Base-by-base conservation (phyloP, 805 yeast genomes). In the Candida patagonica region DNA sequence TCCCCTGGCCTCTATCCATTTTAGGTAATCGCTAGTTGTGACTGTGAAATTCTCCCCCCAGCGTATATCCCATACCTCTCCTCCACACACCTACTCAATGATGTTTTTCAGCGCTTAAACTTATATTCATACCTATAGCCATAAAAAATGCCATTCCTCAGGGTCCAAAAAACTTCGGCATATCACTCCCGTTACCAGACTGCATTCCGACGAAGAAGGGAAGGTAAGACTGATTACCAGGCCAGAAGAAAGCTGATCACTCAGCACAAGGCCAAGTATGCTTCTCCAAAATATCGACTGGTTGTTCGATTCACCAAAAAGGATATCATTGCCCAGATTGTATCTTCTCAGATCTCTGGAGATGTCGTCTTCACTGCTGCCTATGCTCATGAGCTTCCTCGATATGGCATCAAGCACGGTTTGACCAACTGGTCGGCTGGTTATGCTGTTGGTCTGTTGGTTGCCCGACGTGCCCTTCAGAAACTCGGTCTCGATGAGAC, bases 361-460 rank as follows among this genome's bases (percentile, higher is more conserved):
- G 98, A 92, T 69, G 57, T 84, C 62, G 96, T 89, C 49, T 76
- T 92, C 65, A 76, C 95, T 57, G 89, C 97, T 68, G 98, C 98
- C 67, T 92, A 92, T 80, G 76, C 98, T 54, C 97, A 92, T 63
- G 98, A 92, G 77, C 80, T 92, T 65, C 97, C 97, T 76, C 77
- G 73, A 66, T 92, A 85, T 79, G 98, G 98, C 67, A 86, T 92
- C 65, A 76, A 74, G 66, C 95, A 85, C 73, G 98, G 98, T 82
- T 80, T 92, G 70, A 89, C 98, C 68, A 92, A 92, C 94, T 92
- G 98, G 98, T 74, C 98, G 50, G 97, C 98, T 68, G 97, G 96
- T 68, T 92, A 92, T 77, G 96, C 97, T 63, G 83, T 85, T 61
- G 98, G 98, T 80, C 76, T 92, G 58, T 78, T 92, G 67, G 80